phyloP scores from a whole-genome alignment of 83 land plant genomes.

The Larix sibirica region DNA sequence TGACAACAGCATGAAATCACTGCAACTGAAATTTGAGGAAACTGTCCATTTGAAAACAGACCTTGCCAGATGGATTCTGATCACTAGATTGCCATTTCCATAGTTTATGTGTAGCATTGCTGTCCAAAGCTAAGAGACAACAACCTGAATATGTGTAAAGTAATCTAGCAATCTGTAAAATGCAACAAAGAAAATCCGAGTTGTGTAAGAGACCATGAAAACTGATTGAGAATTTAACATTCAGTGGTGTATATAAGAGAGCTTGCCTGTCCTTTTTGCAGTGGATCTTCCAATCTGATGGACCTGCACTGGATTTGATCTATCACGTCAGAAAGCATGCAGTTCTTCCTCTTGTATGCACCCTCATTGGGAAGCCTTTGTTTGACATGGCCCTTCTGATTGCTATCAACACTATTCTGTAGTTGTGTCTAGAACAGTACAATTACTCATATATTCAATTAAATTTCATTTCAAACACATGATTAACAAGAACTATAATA shows the following conservation, averaged over 20 bases:
- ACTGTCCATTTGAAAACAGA: background rate
- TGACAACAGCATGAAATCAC: too few relatives aligned
- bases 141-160: slow-evolving; percentile 39
- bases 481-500: too few relatives aligned
- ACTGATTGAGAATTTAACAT: background rate
- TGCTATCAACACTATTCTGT: background rate
- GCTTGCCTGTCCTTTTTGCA: background rate
- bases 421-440: background rate
- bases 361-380: background rate
- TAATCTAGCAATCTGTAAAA: background rate
- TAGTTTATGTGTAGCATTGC: slow-evolving; percentile 38
- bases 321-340: slow-evolving; percentile 25
- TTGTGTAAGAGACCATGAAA: background rate
- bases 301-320: slow-evolving; percentile 40
- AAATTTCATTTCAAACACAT: too few relatives aligned
- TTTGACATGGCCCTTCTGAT: background rate
- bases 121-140: slow-evolving; percentile 32
- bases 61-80: slow-evolving; percentile 34
- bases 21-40: background rate
- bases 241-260: background rate
- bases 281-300: slow-evolving; percentile 26
- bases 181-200: background rate
- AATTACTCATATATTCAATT: background rate
- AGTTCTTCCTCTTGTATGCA: slow-evolving; percentile 5
- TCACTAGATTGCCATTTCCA: slow-evolving; percentile 49